phyloP scores from a whole-genome alignment of 257 asterid genomes.

The Solanum lycopersicoides region DNA sequence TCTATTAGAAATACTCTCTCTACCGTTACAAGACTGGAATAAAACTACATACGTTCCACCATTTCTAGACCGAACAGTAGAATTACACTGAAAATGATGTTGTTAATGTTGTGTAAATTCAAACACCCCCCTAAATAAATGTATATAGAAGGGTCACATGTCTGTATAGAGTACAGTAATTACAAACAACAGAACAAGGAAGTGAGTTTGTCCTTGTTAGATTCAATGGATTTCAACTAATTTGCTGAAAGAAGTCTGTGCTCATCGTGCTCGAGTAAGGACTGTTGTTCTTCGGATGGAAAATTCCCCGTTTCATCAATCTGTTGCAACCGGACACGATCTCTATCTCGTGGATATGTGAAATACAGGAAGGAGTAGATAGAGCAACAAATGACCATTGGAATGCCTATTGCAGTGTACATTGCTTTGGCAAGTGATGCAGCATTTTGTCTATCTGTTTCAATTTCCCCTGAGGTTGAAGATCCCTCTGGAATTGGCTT shows the following conservation, averaged over 20 bases:
- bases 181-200: neutral
- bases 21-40: too few relatives aligned
- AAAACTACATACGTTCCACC: too few relatives aligned
- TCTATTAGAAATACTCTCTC: too few relatives aligned
- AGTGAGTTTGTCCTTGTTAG: neutral
- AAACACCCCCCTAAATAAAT: too few relatives aligned
- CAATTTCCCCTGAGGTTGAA: neutral
- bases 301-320: neutral
- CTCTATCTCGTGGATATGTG: neutral
- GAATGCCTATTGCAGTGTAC: slow-evolving; percentile 73
- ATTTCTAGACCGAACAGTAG: too few relatives aligned
- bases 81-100: too few relatives aligned
- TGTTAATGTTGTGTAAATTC: too few relatives aligned
- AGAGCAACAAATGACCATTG: slow-evolving; percentile 52
- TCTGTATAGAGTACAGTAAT: neutral
- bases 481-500: slow-evolving; percentile 30
- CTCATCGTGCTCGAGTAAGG: slow-evolving; percentile 29
- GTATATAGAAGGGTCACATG: neutral
- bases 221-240: neutral
- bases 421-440: slow-evolving; percentile 85
- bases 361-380: neutral
- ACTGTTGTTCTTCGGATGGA: neutral
- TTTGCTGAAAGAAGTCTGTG: slow-evolving; percentile 28
- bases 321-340: neutral
- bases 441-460: slow-evolving; percentile 48